Base-by-base conservation (phyloP, 257 asterid species). In the Primulina eburnea region DNA sequence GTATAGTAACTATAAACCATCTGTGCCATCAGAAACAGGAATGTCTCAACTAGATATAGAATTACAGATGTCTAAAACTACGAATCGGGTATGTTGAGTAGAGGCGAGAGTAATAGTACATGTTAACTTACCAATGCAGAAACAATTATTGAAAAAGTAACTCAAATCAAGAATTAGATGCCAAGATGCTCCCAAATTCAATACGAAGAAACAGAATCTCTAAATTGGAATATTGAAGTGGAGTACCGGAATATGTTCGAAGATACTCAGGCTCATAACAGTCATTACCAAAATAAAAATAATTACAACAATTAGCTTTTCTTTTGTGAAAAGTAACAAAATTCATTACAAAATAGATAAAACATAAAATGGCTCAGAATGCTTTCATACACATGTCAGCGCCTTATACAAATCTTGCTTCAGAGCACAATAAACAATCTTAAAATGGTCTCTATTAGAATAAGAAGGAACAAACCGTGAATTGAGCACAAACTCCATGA, bases 401-500 rank as follows among this genome's bases (percentile, higher is more conserved):
- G 8, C 57, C 4, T 5, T 50, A 50, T 4, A 50, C 21, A 6
- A 50, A 17, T 50, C 21, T 17, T 17, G 57, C 57, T 50, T 50
- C 20, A 50, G 3, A 50, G 20, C 57, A 50, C 21, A 16, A 16
- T 14, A 50, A 5, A 14, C 20, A 50, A 50, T 50, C 57, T 12
- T 50, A 50, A 43, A 50, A 50, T 17, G 21, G 57, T 17, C 57
- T 4, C 21, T 50, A 14, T 50, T 6, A 50, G 57, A 50, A 16
- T 50, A 16, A 50, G 4, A 50, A 16, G 21, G 57, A 50, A 50
- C 57, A 50, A 5, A 50, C 57, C 57, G 57, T 50, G 57, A 50
- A 50, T 17, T 75, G 90, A 75, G 97, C 97, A 9, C 80, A 75
- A 78, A 93, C 90, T 69, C 99, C 97, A 14, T 92, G 90, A 35